Evolutionary conservation across 1,284 basidiomycete genomes (phyloP), one percentile per base, ranked within the genome.

Genomic region (Cerrena zonata): DNA sequence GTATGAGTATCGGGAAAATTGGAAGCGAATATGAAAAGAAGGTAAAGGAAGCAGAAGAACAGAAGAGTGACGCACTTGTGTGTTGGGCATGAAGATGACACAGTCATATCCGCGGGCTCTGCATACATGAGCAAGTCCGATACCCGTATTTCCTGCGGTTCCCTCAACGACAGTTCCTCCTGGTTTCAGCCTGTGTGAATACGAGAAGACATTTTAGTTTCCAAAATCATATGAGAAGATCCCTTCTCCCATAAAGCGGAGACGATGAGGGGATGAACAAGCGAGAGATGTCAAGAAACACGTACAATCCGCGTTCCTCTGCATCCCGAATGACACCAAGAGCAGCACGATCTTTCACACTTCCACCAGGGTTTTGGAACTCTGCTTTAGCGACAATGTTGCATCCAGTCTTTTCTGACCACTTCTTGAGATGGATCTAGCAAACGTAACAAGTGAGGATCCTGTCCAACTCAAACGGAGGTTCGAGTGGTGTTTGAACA

Each of bases 11-110:
- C 24, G 37, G 27, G 25, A 37, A 19, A 12, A 13, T 38, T 24
- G 13, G 21, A 25, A 11, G 7, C 7, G 7, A 15, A 34, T 34
- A 7, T 15, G 30, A 34, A 34, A 34, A 34, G 7, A 15, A 34
- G 30, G 7, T 7, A 34, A 15, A 34, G 7, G 15, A n/a, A n/a
- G n/a, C n/a, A n/a, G 18, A 24, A 22, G 24, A n/a, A 18, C 4
- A 13, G n/a, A n/a, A n/a, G n/a, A n/a, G 24, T n/a, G 26, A 57
- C 70, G 23, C 54, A 86, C 89, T 79, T 96, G 94, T 1, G 87
- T 92, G 70, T 97, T 80, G 45, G 95, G 95, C 95, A 99, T 98
- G 80, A 93, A 99, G 65, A 99, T 99, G n/a, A 99, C 94, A 65
- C 95, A 98, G 67, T 86, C 89, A 77, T 99, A 99, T 2, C 96